Conservation (phyloP, 345 rosid species). For the Noccaea caerulescens region DNA sequence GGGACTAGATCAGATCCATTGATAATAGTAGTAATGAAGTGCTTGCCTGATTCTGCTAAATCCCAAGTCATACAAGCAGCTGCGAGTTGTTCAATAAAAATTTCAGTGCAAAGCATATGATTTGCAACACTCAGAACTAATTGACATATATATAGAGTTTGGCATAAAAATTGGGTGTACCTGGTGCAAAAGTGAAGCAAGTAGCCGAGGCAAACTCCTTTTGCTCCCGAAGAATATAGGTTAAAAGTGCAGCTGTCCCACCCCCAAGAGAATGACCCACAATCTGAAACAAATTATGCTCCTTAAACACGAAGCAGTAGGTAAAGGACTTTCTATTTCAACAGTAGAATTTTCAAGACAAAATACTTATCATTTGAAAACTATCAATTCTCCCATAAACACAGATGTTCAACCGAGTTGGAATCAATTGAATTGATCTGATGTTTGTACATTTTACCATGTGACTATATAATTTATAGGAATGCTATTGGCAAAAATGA, state of each 20-base stretch:
- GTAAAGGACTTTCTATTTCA: slow-evolving; percentile 2
- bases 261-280: slow-evolving; percentile 99
- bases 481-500: slow-evolving; percentile 4
- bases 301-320: slow-evolving; percentile 17
- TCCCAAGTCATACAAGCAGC: slow-evolving; percentile 99
- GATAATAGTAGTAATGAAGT: slow-evolving; percentile 73
- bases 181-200: slow-evolving; percentile 94
- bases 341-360: background rate
- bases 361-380: background rate
- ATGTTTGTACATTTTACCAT: slow-evolving; percentile 2
- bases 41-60: slow-evolving; percentile 97
- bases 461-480: background rate
- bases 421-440: background rate
- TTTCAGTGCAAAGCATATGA: slow-evolving; percentile 27
- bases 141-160: slow-evolving; percentile 7
- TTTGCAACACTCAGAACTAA: slow-evolving; percentile 9
- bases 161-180: slow-evolving; percentile 42
- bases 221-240: slow-evolving; percentile 89
- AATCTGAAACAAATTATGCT: slow-evolving; percentile 55
- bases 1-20: slow-evolving; percentile 98
- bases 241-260: slow-evolving; percentile 91
- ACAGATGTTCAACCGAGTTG: background rate
- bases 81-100: slow-evolving; percentile 48
- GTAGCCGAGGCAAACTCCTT: slow-evolving; percentile 79
- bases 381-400: slow-evolving; percentile 1